Base-by-base conservation (phyloP, 2,329 filamentous ascomycete species). In the Aspergillus sp. region DNA sequence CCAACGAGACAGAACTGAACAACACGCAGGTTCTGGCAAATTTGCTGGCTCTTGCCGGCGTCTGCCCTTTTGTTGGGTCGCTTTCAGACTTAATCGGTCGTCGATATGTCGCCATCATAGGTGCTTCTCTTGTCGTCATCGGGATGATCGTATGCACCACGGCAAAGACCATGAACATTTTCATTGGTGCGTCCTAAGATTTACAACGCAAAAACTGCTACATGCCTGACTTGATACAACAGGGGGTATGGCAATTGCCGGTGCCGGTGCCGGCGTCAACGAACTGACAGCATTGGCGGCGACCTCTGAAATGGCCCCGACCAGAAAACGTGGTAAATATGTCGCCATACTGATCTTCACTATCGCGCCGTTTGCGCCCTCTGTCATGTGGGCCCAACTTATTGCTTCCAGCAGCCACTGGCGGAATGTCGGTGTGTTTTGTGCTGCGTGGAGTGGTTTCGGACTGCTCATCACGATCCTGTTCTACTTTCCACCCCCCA, bases 271-370 rank as follows among this genome's bases (percentile, higher is more conserved):
- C 10, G 86, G 86, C 13, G 79, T 88, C 54, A 85, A 84, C 58
- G 85, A 88, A 66, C 73, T 89, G 32, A 88, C 84, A 5, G 84
- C 86, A 4, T 73, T 89, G 8, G 84, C 86, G 24, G 86, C 80
- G 32, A 86, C 85, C 1, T 83, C 84, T 2, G 86, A 89, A 64
- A 76, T 89, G 54, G 86, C 84, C 0, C 86, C 86, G 1, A 82
- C 82, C 17, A 75, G 79, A 16, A 82, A 87, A 66, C 80, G 86
- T 45, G 85, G 83, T 26, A 79, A 79, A 62, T 87, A 87, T 61
- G 80, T 87, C 20, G 80, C 81, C 11, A 66, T 77, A 1, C 69
- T 88, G 13, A 79, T 86, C 43, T 77, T 85, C 60, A 83, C 80
- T 50, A 84, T 87, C 52, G 56, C 85, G 1, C 84, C 83, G 0